Percentiles rank a stretch among this genome's conserved stretches.
These are phyloP conservation scores for Sophora flavescens DNA, from an alignment of 306 rosid genomes.

Conservation along the genomic window DNA sequence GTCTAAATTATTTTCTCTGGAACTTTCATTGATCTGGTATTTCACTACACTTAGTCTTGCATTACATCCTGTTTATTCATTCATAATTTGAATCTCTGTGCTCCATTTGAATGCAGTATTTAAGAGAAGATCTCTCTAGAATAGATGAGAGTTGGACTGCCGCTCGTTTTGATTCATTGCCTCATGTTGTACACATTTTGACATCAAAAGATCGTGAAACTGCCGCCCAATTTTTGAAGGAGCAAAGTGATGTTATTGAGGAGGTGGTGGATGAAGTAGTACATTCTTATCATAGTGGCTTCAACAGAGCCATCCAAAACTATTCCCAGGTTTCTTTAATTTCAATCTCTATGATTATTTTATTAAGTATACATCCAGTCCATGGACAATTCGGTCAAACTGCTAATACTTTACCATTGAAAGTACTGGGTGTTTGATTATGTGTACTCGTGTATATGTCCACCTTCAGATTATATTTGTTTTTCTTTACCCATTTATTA, in stretches of 20 bases:
- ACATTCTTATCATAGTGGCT: conserved; percentile 92
- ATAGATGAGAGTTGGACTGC: conserved; percentile 93
- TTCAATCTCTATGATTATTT: conserved; percentile 35
- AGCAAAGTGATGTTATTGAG: conserved; percentile 96
- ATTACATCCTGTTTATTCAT: conserved; percentile 2
- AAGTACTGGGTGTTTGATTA: conserved; percentile 6
- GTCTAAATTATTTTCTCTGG: neutral
- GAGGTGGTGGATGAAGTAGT: conserved; percentile 99
- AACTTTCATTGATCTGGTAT: conserved; percentile 9
- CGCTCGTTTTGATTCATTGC: conserved; percentile 98
- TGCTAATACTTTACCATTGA: conserved; percentile 9
- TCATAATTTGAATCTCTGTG: conserved; percentile 41
- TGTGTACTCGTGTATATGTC: conserved; percentile 20
- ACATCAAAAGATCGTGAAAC: conserved; percentile 97
- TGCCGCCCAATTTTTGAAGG: conserved; percentile 82
- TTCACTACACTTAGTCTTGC: conserved; percentile 11
- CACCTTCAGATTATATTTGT: conserved; percentile 2
- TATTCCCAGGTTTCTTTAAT: conserved; percentile 88
- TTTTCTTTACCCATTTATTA: neutral
- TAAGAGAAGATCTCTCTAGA: conserved; percentile 80
- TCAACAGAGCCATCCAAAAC: conserved; percentile 98
- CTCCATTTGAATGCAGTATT: conserved; percentile 68
- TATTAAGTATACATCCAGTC: neutral
- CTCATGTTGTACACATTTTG: conserved; percentile 97
- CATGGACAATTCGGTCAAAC: conserved; percentile 11